phyloP scores from a whole-genome alignment of 1,284 basidiomycete genomes.

The Austroboletus novae-zelandiae region DNA sequence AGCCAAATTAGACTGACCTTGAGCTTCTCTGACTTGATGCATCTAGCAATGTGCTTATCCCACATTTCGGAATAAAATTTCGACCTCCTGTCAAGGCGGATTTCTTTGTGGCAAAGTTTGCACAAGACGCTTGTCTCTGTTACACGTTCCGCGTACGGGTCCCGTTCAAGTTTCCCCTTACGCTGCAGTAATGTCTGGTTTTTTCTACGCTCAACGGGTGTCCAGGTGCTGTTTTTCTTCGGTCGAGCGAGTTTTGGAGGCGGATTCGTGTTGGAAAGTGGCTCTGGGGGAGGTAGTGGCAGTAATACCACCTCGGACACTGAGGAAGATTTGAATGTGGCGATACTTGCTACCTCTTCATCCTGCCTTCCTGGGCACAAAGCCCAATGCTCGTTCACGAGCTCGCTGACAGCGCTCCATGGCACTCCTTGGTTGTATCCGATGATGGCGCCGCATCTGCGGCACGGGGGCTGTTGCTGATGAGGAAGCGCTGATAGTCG shows the following conservation, averaged over 20 bases:
- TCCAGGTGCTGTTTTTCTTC: conserved; percentile 7
- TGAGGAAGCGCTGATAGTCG: not conserved
- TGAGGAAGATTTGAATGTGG: no score
- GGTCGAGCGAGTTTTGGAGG: not conserved
- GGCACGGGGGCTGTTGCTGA: conserved; percentile 21
- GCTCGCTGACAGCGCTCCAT: conserved; percentile 27
- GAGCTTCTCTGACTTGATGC: conserved; percentile 14
- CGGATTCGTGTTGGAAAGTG: not conserved
- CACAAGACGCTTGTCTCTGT: conserved; percentile 29
- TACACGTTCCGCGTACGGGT: conserved; percentile 27
- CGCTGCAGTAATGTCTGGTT: conserved; percentile 29
- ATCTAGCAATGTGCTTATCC: conserved; percentile 29
- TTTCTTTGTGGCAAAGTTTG: conserved; percentile 24
- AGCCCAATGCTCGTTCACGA: conserved; percentile 29
- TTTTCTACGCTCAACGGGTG: conserved; percentile 25
- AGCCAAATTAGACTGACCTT: conserved; percentile 23
- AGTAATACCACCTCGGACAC: no score
- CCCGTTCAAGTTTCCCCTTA: conserved; percentile 28
- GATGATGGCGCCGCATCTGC: conserved; percentile 24
- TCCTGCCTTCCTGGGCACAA: no score
- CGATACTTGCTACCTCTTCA: no score
- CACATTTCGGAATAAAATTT: conserved; percentile 34
- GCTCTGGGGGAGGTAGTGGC: not conserved
- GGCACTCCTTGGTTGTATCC: conserved; percentile 25
- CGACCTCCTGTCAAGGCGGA: conserved; percentile 34